Conservation (phyloP, 345 rosid genomes). For the Sonneratia alba region DNA sequence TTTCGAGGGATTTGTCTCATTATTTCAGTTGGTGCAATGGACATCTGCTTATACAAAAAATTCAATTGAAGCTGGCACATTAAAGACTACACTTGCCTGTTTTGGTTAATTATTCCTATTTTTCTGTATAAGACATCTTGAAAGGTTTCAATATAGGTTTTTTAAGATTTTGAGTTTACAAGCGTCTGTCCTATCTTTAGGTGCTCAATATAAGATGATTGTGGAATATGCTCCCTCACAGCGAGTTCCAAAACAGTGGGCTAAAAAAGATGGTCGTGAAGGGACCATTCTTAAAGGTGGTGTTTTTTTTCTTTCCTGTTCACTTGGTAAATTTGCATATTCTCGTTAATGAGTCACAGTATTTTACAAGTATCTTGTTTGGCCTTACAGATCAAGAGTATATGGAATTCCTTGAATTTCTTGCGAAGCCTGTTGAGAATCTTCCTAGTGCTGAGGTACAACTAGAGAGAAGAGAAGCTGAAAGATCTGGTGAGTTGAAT, state of each 20-base stretch:
- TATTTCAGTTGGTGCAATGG: neutral
- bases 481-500: slow-evolving; percentile 48
- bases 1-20: neutral
- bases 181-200: slow-evolving; percentile 20
- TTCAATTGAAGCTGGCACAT: neutral
- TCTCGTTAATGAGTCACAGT: neutral
- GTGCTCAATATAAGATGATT: slow-evolving; percentile 49
- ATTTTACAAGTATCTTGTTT: slow-evolving; percentile 10
- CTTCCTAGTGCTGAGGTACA: slow-evolving; percentile 80
- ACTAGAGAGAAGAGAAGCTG: slow-evolving; percentile 61
- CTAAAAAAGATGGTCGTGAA: slow-evolving; percentile 65
- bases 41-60: neutral
- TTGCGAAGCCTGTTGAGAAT: slow-evolving; percentile 61
- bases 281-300: slow-evolving; percentile 51
- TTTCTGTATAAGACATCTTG: neutral
- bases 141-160: neutral
- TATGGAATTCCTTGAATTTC: slow-evolving; percentile 61
- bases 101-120: neutral
- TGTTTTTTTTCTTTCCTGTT: slow-evolving; percentile 1
- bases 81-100: neutral
- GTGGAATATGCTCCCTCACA: slow-evolving; percentile 79
- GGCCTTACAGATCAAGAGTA: slow-evolving; percentile 51
- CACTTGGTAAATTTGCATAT: slow-evolving; percentile 2
- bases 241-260: slow-evolving; percentile 43
- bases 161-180: neutral